Base-by-base conservation (phyloP, 345 rosid species). In the Eucalyptus pauciflora region DNA sequence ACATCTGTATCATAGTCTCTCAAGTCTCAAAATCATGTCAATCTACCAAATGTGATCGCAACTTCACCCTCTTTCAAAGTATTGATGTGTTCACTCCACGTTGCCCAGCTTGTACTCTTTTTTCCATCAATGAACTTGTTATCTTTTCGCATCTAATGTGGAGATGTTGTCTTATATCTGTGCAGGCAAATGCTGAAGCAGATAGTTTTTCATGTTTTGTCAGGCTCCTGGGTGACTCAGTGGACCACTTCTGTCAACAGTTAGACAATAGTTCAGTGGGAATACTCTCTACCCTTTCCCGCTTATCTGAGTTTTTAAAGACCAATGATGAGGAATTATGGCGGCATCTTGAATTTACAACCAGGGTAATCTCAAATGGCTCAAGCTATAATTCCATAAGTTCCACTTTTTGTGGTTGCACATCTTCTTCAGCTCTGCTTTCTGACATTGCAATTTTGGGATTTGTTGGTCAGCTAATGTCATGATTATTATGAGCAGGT, bases 181-280 rank as follows among this genome's bases (percentile, higher is more conserved):
- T 67, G 86, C 93, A 96, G 98, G 94, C 90, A 89, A 92, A 93
- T 91, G 95, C 86, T 17, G 87, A 86, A 86, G 62, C 87, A 48
- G 96, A 94, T 89, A 94, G 94, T 86, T 94, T 96, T 90, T 89
- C 93, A 45, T 96, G 96, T 76, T 95, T 96, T 91, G 95, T 95
- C 58, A 89, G 94, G 64, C 91, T 96, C 54, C 76, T 96, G 89
- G 90, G 96, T 20, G 96, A 96, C 76, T 96, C 96, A 6, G 94
- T 96, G 90, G 98, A 96, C 89, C 96, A 96, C 90, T 94, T 96
- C 88, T 95, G 98, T 88, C 93, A 95, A 89, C 96, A 94, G 89
- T 54, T 96, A 89, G 98, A 96, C 89, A 94, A 96, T 86, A 96
- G 96, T 92, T 89, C 96, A 2, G 95, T 90, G 67, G 96, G 96